These are phyloP conservation scores for Amoebophrya sp. DNA, from an alignment of 169 alveolate species.

Conservation along the genomic window DNA sequence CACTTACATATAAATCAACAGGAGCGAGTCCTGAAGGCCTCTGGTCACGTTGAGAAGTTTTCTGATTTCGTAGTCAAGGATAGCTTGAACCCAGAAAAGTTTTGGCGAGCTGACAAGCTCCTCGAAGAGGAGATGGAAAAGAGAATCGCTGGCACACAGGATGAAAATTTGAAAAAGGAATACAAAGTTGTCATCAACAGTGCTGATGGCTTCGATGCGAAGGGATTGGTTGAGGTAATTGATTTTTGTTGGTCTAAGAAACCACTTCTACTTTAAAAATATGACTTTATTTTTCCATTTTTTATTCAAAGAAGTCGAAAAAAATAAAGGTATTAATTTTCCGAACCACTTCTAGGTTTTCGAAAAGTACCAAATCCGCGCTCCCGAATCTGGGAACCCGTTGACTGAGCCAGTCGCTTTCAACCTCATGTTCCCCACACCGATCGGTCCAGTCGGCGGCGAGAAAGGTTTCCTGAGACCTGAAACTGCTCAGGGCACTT, in stretches of 20 bases:
- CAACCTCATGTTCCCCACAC: slow-evolving; percentile 90
- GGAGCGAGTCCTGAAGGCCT: slow-evolving; percentile 83
- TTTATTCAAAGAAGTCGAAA: neutral
- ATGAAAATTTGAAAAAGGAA: slow-evolving; percentile 23
- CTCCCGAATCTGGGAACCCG: slow-evolving; percentile 84
- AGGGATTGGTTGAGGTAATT: slow-evolving; percentile 28
- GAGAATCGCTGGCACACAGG: slow-evolving; percentile 16
- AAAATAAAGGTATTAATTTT: too few species aligned
- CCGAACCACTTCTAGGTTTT: neutral
- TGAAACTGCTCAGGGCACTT: slow-evolving; percentile 98
- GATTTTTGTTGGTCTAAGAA: neutral
- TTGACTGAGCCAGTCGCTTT: slow-evolving; percentile 87
- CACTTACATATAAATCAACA: slow-evolving; percentile 60
- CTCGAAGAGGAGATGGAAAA: slow-evolving; percentile 55
- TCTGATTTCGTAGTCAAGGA: slow-evolving; percentile 94
- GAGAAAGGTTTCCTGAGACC: slow-evolving; percentile 80
- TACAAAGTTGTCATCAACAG: slow-evolving; percentile 39
- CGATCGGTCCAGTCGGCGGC: slow-evolving; percentile 85
- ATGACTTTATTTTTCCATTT: slow-evolving; percentile 23
- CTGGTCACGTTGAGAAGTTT: slow-evolving; percentile 95
- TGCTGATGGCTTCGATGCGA: slow-evolving; percentile 33
- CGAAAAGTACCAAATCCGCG: slow-evolving; percentile 61
- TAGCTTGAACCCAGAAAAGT: slow-evolving; percentile 63
- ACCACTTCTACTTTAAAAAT: slow-evolving; percentile 32
- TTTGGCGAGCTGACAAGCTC: slow-evolving; percentile 78